Evolutionary conservation across 2,329 filamentous ascomycete species (phyloP), one percentile per base, ranked within the genome.

Genomic region (Colletotrichum brevisporum): DNA sequence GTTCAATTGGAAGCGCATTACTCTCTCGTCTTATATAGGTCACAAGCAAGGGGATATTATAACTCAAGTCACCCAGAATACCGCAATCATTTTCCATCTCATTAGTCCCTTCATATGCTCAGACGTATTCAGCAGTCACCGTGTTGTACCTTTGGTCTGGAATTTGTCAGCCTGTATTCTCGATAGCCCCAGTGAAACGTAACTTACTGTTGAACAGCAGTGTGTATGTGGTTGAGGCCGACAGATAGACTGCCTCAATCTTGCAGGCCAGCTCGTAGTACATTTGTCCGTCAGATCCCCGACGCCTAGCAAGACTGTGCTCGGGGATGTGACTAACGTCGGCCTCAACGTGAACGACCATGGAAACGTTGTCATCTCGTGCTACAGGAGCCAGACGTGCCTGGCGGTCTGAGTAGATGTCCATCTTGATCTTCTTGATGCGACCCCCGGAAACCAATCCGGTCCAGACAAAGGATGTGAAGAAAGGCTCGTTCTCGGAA

Each of bases 41-140:
- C 31, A 36, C 8, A 36, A 36, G 2, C 31, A 36, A 8, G 8
- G 8, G 31, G 31, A 8, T 36, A 36, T 36, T 36, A 3, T 8
- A 36, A 10, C 10, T 2, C 8, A 10, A 36, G 8, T 10, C 31
- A 10, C 31, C 6, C 31, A 36, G 31, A 10, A 36, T 36, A 6
- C 31, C 9, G 31, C 8, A 8, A 36, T 36, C 10, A 36, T 36
- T 36, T 36, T 8, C 31, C 2, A 36, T 15, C 13, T 43, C 5
- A 4, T n/a, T 12, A 5, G 6, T 43, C 41, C 41, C 16, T 43
- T 1, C 16, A 5, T 16, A 48, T 41, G 18, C n/a, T 58, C n/a
- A 83, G 58, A 83, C 81, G 63, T 83, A 84, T 65, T 84, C 82
- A 39, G 81, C 80, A 21, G 78, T 81, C 27, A 84, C 80, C 0